These are phyloP conservation scores for Scheffersomyces lignosus DNA, from an alignment of 805 yeast genomes.

Conservation along the genomic window DNA sequence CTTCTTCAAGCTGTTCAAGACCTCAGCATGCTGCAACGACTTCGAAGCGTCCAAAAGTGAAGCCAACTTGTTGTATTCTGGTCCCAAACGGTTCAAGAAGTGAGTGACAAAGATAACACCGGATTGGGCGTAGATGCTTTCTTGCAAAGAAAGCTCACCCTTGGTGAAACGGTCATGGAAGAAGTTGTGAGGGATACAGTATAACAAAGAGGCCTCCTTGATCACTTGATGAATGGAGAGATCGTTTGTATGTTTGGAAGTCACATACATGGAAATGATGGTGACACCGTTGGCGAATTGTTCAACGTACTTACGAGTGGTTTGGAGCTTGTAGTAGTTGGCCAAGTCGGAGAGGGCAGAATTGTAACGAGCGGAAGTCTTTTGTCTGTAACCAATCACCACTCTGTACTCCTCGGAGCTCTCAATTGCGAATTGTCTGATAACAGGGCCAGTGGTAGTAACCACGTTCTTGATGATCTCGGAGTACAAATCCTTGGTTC, in stretches of 20 bases:
- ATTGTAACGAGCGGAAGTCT: conserved; percentile 81
- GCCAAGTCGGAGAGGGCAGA: conserved; percentile 85
- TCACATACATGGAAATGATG: conserved; percentile 81
- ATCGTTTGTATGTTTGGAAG: conserved; percentile 60
- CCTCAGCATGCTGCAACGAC: conserved; percentile 69
- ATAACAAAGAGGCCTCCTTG: conserved; percentile 90
- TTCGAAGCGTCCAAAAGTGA: conserved; percentile 61
- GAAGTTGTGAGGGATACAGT: conserved; percentile 84
- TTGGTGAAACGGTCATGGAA: conserved; percentile 72
- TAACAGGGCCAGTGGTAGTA: conserved; percentile 85
- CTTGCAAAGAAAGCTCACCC: conserved; percentile 87
- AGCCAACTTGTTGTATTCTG: conserved; percentile 75
- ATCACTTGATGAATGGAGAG: conserved; percentile 84
- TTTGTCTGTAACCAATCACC: conserved; percentile 83
- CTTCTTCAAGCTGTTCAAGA: conserved; percentile 76
- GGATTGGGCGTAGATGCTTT: conserved; percentile 90
- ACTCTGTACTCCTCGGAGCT: conserved; percentile 82
- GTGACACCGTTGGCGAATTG: conserved; percentile 89
- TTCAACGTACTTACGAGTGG: conserved; percentile 90
- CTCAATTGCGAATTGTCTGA: conserved; percentile 79
- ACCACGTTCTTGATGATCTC: conserved; percentile 69
- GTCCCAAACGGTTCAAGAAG: conserved; percentile 90
- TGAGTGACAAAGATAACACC: conserved; percentile 92
- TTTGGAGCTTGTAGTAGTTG: conserved; percentile 80
- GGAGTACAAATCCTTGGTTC: conserved; percentile 77